phyloP scores from a whole-genome alignment of 2,329 filamentous ascomycete genomes.

The Calonectria ilicicola region DNA sequence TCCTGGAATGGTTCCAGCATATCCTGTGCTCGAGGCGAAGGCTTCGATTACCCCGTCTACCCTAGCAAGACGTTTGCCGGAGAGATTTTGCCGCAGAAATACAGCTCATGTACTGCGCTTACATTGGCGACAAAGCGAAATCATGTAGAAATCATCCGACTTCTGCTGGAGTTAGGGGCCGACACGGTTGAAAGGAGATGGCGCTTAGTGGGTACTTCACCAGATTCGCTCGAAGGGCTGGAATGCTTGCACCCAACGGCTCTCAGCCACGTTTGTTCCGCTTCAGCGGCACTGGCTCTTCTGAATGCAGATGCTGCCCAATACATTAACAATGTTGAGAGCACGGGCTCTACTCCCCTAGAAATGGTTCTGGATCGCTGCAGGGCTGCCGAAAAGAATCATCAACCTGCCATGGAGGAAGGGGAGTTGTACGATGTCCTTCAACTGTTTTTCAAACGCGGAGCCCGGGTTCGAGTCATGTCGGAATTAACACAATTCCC shows the following conservation, averaged over 20 bases:
- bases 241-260: neutral
- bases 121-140: conserved; percentile 10
- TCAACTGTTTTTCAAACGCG: neutral
- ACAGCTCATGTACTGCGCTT: neutral
- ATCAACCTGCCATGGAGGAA: neutral
- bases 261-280: conserved; percentile 12
- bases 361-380: conserved; percentile 14
- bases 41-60: conserved; percentile 6
- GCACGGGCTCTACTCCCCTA: neutral
- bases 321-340: conserved; percentile 7
- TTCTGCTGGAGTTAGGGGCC: neutral
- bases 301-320: neutral
- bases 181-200: neutral
- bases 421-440: neutral
- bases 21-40: neutral
- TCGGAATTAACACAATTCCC: neutral
- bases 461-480: neutral
- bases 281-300: conserved; percentile 4
- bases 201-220: neutral
- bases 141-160: conserved; percentile 11
- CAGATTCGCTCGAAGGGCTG: neutral
- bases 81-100: neutral
- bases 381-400: neutral
- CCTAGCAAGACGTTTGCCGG: neutral
- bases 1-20: neutral